Evolutionary conservation across 2,329 filamentous ascomycete genomes (phyloP).

Genomic region (Ophidiomyces ophidiicola): DNA sequence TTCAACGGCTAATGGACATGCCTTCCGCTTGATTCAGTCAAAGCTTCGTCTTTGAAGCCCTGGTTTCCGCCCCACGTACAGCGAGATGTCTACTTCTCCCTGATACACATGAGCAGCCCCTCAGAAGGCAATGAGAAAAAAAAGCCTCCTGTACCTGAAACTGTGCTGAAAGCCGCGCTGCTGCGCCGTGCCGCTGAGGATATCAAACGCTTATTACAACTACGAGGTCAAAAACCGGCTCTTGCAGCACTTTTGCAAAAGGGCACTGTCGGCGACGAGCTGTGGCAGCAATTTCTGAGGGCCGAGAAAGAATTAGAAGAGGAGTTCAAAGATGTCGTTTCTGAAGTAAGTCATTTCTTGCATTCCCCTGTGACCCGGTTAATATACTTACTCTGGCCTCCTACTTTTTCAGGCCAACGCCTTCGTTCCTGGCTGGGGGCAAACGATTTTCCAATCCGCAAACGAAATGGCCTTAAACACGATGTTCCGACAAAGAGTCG

Average conservation of each 20-base stretch:
- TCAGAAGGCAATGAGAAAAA: slow-evolving; percentile 50
- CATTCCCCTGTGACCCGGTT: neutral
- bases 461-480: slow-evolving; percentile 89
- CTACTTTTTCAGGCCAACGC: slow-evolving; percentile 61
- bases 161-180: slow-evolving; percentile 74
- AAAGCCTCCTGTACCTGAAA: slow-evolving; percentile 60
- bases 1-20: slow-evolving; percentile 16
- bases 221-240: slow-evolving; percentile 79
- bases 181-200: slow-evolving; percentile 83
- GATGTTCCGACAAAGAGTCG: slow-evolving; percentile 59
- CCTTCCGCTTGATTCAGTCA: slow-evolving; percentile 38
- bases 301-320: slow-evolving; percentile 98
- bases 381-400: slow-evolving; percentile 5
- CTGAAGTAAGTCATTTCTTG: slow-evolving; percentile 52
- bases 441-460: slow-evolving; percentile 90
- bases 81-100: slow-evolving; percentile 86
- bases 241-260: slow-evolving; percentile 71
- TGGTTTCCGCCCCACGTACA: slow-evolving; percentile 90
- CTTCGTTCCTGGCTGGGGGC: slow-evolving; percentile 77
- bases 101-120: slow-evolving; percentile 61
- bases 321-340: slow-evolving; percentile 84
- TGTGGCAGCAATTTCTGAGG: slow-evolving; percentile 82
- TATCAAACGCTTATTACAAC: slow-evolving; percentile 78
- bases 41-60: slow-evolving; percentile 73
- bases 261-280: slow-evolving; percentile 87